phyloP scores from a whole-genome alignment of 305 asterid species.

The Ajuga reptans region DNA sequence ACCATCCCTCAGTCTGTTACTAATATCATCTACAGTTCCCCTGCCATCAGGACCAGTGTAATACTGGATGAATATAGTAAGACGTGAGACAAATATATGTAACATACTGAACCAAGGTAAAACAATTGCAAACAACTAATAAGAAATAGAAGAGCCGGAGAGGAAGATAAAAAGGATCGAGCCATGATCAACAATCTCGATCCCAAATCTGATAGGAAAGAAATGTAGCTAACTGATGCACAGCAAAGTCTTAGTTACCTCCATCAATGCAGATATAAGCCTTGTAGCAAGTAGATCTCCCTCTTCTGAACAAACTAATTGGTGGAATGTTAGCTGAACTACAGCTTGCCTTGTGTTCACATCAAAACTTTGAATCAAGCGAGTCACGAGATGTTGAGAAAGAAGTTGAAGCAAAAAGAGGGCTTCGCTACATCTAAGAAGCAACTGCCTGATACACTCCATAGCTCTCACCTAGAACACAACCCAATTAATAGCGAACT shows the following conservation, averaged over 20 bases:
- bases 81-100: slow-evolving; percentile 21
- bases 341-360: slow-evolving; percentile 50
- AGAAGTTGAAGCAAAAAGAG: slow-evolving; percentile 76
- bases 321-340: slow-evolving; percentile 80
- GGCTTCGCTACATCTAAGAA: slow-evolving; percentile 90
- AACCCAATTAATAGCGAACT: slow-evolving; percentile 16
- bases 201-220: slow-evolving; percentile 4
- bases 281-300: slow-evolving; percentile 78
- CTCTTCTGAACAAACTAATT: slow-evolving; percentile 80
- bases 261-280: slow-evolving; percentile 90
- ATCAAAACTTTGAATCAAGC: slow-evolving; percentile 70
- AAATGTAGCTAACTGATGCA: not conserved
- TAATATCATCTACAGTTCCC: slow-evolving; percentile 95
- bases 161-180: not conserved
- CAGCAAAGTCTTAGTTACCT: slow-evolving; percentile 44
- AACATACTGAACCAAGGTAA: slow-evolving; percentile 18
- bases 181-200: not conserved
- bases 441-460: slow-evolving; percentile 96
- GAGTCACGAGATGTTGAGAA: slow-evolving; percentile 73
- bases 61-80: slow-evolving; percentile 47
- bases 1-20: slow-evolving; percentile 79
- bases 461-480: slow-evolving; percentile 85
- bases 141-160: not conserved
- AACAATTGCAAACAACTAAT: slow-evolving; percentile 4
- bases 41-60: slow-evolving; percentile 97